Evolutionary conservation across 768 basidiomycete species (phyloP), one percentile per base, ranked within the genome.

Genomic region (Multifurca ochricompacta): DNA sequence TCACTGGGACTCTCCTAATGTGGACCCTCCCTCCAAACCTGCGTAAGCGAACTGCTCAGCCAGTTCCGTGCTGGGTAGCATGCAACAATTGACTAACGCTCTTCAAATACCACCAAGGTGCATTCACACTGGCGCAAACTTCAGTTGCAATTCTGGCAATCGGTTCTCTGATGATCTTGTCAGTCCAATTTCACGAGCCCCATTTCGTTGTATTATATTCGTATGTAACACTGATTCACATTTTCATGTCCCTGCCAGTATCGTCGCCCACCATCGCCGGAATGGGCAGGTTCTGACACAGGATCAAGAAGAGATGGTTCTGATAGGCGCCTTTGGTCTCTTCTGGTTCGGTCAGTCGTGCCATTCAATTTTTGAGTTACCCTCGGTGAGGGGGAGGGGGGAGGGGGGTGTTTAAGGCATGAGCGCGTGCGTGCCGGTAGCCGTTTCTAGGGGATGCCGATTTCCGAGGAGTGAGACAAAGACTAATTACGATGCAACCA

Each of bases 311-410:
- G 86, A 91, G 63, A 75, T 80, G 68, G 70, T 85, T 18, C 64
- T 91, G 67, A 83, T 91, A 57, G 81, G 73, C 5, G 81, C 83
- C 3, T 75, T 89, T 53, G 86, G 82, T 10, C 69, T 89, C 54
- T 79, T 86, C 65, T 90, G 85, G 85, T 71, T 89, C 46, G 85
- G 88, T 88, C 66, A 66, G 79, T 70, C 31, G n/a, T n/a, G n/a
- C 21, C 21, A 9, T 23, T 13, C 37, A 4, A 13, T 4, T 3
- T 6, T 23, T 40, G 19, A n/a, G 35, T n/a, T 36, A n/a, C 35
- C 16, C 16, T 14, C 16, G 18, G 30, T 8, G 21, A 23, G 16
- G 34, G 4, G 34, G n/a, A n/a, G 14, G 34, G 14, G 11, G n/a
- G n/a, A n/a, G n/a, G n/a, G n/a, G n/a, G n/a, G n/a, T n/a, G n/a